Base-by-base conservation (phyloP, 179 eudicot species). In the Silene vulgaris region DNA sequence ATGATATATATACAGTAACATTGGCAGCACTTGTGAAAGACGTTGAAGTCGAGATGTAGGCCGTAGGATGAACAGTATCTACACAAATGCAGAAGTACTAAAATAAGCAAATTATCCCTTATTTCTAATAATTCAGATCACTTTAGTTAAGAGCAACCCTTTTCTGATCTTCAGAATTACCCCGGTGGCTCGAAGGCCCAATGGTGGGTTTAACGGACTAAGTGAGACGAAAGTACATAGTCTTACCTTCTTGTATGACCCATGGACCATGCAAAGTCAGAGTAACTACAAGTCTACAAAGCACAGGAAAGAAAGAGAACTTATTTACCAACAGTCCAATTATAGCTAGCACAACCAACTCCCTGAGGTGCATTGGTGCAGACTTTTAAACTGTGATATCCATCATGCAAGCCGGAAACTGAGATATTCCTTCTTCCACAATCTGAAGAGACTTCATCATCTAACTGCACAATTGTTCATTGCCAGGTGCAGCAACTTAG, bases 11-110 rank as follows among this genome's bases (percentile, higher is more conserved):
- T 52, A 84, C 90, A 32, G 91, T 76, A 76, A 92, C 83, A 69
- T 82, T 87, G 65, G 74, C 59, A 79, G 85, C 83, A 79, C 76
- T 87, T 71, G 97, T 89, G 82, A 90, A 88, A 65, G 91, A 71
- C 78, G 87, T 80, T 30, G 85, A 77, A 57, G 90, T 79, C 32
- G 90, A 79, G 72, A 95, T 79, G 73, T 82, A 81, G 68, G 96
- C 99, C 67, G 99, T 95, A 23, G 99, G 99, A 50, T 86, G 87
- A 28, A 89, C 72, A 5, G 91, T 92, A 79, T 95, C 99, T 90
- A 89, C 87, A 84, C 43, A 43, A 28, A 70, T 28, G 26, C 8
- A 71, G 45, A 75, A 69, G 26, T 19, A 19, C 67, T 77, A 54
- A 60, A 26, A 65, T n/a, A 0, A 48, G 63, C 28, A 80, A 61